Evolutionary conservation across 352 stramenopile genomes (phyloP).

Genomic region (Pythium folliculosum): DNA sequence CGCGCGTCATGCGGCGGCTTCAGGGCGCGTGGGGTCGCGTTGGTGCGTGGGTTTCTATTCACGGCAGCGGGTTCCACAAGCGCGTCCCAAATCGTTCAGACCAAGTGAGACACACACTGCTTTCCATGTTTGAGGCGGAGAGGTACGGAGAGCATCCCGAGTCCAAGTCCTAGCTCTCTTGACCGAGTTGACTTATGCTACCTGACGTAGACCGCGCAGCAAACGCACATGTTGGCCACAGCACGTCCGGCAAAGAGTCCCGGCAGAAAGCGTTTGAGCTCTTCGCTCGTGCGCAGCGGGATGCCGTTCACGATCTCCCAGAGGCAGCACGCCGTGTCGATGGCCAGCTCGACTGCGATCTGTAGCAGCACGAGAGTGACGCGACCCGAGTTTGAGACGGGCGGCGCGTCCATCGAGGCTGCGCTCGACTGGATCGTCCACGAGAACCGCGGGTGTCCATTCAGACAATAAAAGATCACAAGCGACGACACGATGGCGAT

Average conservation of each 20-base stretch:
- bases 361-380: conserved; percentile 14
- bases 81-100: too few relatives aligned
- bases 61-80: too few relatives aligned
- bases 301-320: conserved; percentile 32
- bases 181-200: too few relatives aligned
- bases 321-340: conserved; percentile 30
- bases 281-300: conserved; percentile 8
- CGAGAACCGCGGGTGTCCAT: conserved; percentile 21
- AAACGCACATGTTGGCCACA: conserved; percentile 17
- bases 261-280: neutral
- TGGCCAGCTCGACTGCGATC: conserved; percentile 29
- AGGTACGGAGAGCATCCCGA: too few relatives aligned
- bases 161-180: too few relatives aligned
- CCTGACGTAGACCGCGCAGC: conserved; percentile 14
- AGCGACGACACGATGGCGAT: conserved; percentile 38
- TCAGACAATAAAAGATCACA: conserved; percentile 32
- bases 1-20: too few relatives aligned
- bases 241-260: conserved; percentile 7
- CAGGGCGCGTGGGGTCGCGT: too few relatives aligned
- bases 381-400: neutral
- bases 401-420: too few relatives aligned
- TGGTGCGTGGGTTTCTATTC: too few relatives aligned
- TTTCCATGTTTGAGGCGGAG: too few relatives aligned
- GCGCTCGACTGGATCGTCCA: too few relatives aligned
- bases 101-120: too few relatives aligned